Evolutionary conservation across 2,329 filamentous ascomycete genomes (phyloP), one percentile per base, ranked within the genome.

Genomic region (Ceratocystiopsis minuta): DNA sequence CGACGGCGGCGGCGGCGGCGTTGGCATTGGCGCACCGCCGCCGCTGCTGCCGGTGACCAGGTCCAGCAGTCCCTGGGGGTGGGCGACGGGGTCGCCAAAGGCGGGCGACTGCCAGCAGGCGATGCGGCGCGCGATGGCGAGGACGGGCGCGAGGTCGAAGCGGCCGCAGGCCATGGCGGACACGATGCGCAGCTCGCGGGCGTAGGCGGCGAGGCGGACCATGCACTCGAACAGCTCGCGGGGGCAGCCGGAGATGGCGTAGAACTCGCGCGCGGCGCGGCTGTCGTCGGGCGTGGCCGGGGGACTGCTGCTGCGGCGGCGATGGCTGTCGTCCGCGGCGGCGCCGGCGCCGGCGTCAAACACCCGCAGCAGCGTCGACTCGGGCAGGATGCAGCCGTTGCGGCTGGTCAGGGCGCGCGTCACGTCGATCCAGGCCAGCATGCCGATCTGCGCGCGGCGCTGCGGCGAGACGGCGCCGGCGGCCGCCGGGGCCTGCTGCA

Each of bases 401-500:
- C 57, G 51, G 13, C 52, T 55, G 10, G 56, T 53, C 6, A 60
- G 42, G 4, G 57, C 56, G 1, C 58, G 47, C 0, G 54, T 57
- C 16, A 55, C 54, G 34, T 60, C 57, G 51, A 50, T 57, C 56
- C 55, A 59, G 12, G 56, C 44, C 0, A 59, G 42, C 51, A 59
- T 54, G 3, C 49, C 52, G 17, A 58, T 50, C 34, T 53, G 56
- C 3, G 54, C 52, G 11, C 53, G 46, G 16, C 37, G 42, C 16
- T 46, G 39, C 2, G 45, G 16, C 4, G 24, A 28, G 24, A 28
- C 24, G 6, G 24, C 5, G 6, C 12, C n/a, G 20, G 31, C 13
- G 32, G 32, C 15, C 13, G 17, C 4, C n/a, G n/a, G n/a, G 16
- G 13, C 16, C 28, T 13, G 24, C n/a, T 35, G 41, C 12, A 46